phyloP scores from a whole-genome alignment of 352 stramenopile genomes.

The Phytophthora cactorum region DNA sequence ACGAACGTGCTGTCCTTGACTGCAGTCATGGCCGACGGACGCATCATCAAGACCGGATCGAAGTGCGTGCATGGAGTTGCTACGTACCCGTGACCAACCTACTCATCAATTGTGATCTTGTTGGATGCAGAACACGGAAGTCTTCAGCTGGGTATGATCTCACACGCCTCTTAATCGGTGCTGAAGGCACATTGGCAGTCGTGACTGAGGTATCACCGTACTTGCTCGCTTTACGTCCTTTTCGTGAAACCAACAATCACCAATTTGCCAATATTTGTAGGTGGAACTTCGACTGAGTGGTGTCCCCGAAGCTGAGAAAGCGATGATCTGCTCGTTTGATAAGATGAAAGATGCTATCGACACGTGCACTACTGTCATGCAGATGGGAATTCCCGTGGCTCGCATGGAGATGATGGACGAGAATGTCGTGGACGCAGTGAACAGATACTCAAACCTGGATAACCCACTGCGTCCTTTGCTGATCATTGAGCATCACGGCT shows the following conservation, averaged over 20 bases:
- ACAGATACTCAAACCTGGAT: conserved; percentile 77
- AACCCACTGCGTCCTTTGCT: conserved; percentile 86
- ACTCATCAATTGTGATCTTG: conserved; percentile 11
- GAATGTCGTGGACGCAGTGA: conserved; percentile 66
- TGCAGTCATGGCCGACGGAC: conserved; percentile 89
- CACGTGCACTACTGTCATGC: conserved; percentile 76
- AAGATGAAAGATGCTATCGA: conserved; percentile 84
- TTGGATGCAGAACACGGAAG: conserved; percentile 81
- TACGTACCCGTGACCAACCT: neutral
- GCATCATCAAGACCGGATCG: conserved; percentile 86
- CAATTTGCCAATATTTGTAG: conserved; percentile 16
- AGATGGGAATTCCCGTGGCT: conserved; percentile 84
- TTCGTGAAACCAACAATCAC: conserved; percentile 1
- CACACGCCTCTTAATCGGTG: conserved; percentile 91
- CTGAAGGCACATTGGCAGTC: conserved; percentile 94
- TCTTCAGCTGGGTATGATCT: conserved; percentile 96
- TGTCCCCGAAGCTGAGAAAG: conserved; percentile 86
- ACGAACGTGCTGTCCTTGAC: conserved; percentile 94
- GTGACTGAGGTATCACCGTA: conserved; percentile 84
- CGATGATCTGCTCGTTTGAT: conserved; percentile 92
- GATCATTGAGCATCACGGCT: conserved; percentile 94
- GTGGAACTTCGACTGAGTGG: conserved; percentile 92
- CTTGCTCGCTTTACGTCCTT: neutral
- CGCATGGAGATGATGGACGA: conserved; percentile 88
- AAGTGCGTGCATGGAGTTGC: conserved; percentile 42